Conservation (phyloP, 805 yeast species). For the Candida coquimbonensis region DNA sequence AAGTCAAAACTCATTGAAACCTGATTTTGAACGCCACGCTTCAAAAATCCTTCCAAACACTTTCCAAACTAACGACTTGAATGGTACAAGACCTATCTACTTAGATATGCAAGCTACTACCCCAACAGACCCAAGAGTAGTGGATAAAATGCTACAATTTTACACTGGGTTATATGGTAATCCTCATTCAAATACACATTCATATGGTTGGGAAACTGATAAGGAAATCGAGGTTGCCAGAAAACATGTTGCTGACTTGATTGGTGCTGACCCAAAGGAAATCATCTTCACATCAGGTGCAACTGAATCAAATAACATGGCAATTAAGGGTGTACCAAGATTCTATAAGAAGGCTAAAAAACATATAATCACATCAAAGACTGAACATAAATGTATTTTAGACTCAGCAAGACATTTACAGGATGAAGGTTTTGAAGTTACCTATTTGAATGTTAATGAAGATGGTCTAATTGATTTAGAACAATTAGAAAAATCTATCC, state of each 20-base stretch:
- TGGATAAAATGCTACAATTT: constrained; percentile 79
- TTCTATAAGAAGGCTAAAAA: constrained; percentile 85
- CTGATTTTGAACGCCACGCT: constrained; percentile 17
- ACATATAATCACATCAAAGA: constrained; percentile 92
- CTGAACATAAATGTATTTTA: constrained; percentile 98
- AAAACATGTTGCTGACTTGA: constrained; percentile 70
- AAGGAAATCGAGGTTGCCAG: constrained; percentile 86
- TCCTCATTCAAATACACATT: constrained; percentile 95
- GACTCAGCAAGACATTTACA: constrained; percentile 93
- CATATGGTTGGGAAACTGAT: constrained; percentile 99
- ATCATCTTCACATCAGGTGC: constrained; percentile 97
- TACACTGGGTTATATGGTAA: constrained; percentile 94
- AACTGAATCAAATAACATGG: constrained; percentile 94
- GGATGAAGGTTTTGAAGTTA: constrained; percentile 95
- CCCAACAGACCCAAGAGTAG: constrained; percentile 93
- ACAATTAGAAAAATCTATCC: constrained; percentile 71
- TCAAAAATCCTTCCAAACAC: constrained; percentile 31
- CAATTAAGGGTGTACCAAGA: constrained; percentile 90
- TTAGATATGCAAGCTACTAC: constrained; percentile 98
- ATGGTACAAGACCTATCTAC: constrained; percentile 86
- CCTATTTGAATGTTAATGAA: constrained; percentile 76
- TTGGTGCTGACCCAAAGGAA: constrained; percentile 93
- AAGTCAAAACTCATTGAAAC: background rate
- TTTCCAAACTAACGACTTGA: constrained; percentile 31
- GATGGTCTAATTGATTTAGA: constrained; percentile 79